Conservation (phyloP, 1,139 yeast genomes). For the Pichia sp. region DNA sequence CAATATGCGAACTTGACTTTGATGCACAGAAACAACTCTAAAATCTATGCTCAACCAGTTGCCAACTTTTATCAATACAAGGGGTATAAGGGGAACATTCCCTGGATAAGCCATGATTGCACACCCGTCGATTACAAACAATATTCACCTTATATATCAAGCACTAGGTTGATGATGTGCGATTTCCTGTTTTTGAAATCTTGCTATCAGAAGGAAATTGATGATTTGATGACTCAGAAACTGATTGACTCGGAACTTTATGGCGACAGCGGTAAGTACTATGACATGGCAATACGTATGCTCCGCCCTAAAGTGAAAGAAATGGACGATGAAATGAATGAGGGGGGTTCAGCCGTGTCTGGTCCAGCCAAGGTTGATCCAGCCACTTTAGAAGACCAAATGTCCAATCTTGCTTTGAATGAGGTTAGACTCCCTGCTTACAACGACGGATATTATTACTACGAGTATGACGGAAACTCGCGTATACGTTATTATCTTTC, state of each 20-base stretch:
- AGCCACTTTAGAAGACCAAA: constrained; percentile 3
- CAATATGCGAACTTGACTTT: constrained; percentile 57
- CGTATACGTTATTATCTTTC: constrained; percentile 63
- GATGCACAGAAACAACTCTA: constrained; percentile 62
- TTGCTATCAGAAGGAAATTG: constrained; percentile 53
- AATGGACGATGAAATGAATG: constrained; percentile 11
- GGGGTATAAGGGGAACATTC: constrained; percentile 30
- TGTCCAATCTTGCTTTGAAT: constrained; percentile 25
- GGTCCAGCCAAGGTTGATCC: constrained; percentile 2
- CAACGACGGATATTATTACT: constrained; percentile 12
- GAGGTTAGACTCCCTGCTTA: constrained; percentile 9
- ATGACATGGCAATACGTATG: constrained; percentile 47
- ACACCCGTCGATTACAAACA: constrained; percentile 18
- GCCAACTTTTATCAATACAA: constrained; percentile 18
- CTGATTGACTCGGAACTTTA: constrained; percentile 53
- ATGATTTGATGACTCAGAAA: constrained; percentile 37
- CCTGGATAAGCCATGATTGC: constrained; percentile 30
- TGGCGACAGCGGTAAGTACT: constrained; percentile 54
- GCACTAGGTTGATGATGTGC: constrained; percentile 60
- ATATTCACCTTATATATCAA: constrained; percentile 31
- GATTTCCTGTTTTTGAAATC: constrained; percentile 44
- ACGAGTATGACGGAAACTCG: constrained; percentile 39
- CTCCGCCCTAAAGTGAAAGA: constrained; percentile 40
- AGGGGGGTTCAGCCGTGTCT: neutral
- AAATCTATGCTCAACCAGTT: constrained; percentile 60